Conservation (phyloP, 2,329 filamentous ascomycete genomes). For the Coniochaeta sp. region DNA sequence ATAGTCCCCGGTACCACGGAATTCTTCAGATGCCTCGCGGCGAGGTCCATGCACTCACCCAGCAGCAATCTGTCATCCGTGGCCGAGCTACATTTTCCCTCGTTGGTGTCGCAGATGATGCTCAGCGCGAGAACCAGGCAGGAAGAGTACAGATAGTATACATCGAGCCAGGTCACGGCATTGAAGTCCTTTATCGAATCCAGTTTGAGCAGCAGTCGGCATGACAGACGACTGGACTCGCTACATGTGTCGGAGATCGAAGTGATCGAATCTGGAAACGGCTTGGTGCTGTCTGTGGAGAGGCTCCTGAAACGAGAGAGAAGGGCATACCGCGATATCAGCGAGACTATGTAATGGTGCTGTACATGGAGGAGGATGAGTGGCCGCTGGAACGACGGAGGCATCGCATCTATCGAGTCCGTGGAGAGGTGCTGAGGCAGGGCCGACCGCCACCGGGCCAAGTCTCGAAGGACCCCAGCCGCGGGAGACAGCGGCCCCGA, state of each 20-base stretch:
- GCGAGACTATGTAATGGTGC: conserved; percentile 29
- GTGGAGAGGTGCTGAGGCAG: conserved; percentile 28
- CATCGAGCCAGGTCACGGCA: conserved; percentile 30
- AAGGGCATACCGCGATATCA: conserved; percentile 28
- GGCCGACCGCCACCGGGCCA: conserved; percentile 27
- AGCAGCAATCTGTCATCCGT: conserved; percentile 22
- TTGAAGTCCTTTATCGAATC: conserved; percentile 28
- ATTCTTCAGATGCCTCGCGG: conserved; percentile 21
- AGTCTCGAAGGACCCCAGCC: conserved; percentile 26
- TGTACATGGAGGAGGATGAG: conserved; percentile 29
- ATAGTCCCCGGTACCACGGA: conserved; percentile 28
- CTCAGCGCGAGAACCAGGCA: conserved; percentile 28
- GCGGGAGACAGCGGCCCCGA: conserved; percentile 28
- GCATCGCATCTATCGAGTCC: conserved; percentile 22
- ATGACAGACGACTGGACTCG: conserved; percentile 24
- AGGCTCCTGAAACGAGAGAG: conserved; percentile 24
- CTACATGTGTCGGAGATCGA: conserved; percentile 27
- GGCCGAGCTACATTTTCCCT: conserved; percentile 11
- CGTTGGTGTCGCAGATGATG: conserved; percentile 21
- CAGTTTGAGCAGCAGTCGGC: conserved; percentile 24
- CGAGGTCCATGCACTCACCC: conserved; percentile 24
- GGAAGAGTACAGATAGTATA: conserved; percentile 29
- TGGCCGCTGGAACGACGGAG: conserved; percentile 25
- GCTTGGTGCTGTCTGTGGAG: conserved; percentile 14
- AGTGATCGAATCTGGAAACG: conserved; percentile 17